These are phyloP conservation scores for Suillus hirtellus DNA, from an alignment of 768 basidiomycete species.

Conservation along the genomic window DNA sequence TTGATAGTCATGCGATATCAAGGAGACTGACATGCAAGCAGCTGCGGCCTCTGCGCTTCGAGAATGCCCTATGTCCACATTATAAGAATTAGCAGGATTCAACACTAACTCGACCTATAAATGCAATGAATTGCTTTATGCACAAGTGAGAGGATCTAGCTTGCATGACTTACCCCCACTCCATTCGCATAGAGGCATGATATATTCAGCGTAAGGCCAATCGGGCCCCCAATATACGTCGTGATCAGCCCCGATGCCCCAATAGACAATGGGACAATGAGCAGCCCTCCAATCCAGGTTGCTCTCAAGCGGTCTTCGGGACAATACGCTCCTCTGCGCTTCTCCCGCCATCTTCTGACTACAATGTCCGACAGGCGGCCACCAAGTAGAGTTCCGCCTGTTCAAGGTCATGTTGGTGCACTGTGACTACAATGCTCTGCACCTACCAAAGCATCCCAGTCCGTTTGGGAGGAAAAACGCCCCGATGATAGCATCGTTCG, in stretches of 20 bases:
- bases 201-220: slow-evolving; percentile 49
- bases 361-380: slow-evolving; percentile 56
- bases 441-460: slow-evolving; percentile 57
- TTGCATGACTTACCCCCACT: slow-evolving; percentile 46
- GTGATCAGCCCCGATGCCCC: slow-evolving; percentile 47
- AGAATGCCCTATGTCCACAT: neutral
- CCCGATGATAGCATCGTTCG: slow-evolving; percentile 57
- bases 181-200: slow-evolving; percentile 59
- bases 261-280: slow-evolving; percentile 51
- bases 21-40: slow-evolving; percentile 43
- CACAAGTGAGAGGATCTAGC: neutral
- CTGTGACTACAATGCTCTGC: neutral
- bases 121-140: neutral
- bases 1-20: neutral
- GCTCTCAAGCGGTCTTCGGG: slow-evolving; percentile 64
- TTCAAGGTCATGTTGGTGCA: neutral
- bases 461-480: slow-evolving; percentile 60
- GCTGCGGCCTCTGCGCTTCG: slow-evolving; percentile 34
- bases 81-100: neutral
- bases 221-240: slow-evolving; percentile 43
- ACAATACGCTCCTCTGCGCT: slow-evolving; percentile 53
- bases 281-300: slow-evolving; percentile 40
- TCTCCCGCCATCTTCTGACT: slow-evolving; percentile 44
- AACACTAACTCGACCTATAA: neutral
- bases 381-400: slow-evolving; percentile 58